Conservation (phyloP, 805 yeast species). For the Saturnispora gosingensis region DNA sequence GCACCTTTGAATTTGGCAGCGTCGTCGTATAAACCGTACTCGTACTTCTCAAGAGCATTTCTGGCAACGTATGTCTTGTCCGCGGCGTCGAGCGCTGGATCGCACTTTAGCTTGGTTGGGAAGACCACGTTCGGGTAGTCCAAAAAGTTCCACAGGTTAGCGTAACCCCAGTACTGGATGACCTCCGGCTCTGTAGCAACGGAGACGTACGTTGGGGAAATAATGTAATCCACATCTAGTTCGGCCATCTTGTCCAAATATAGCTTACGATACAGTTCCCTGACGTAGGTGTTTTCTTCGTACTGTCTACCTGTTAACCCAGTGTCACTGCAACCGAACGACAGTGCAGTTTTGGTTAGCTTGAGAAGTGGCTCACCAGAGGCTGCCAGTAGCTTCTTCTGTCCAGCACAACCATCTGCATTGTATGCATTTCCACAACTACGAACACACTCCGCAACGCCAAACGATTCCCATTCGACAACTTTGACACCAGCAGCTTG, state of each 20-base stretch:
- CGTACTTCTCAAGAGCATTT: slow-evolving; percentile 32
- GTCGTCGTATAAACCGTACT: slow-evolving; percentile 25
- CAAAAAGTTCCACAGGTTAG: slow-evolving; percentile 55
- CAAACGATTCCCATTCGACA: slow-evolving; percentile 42
- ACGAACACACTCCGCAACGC: slow-evolving; percentile 44
- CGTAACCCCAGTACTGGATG: slow-evolving; percentile 63
- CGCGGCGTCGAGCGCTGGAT: slow-evolving; percentile 36
- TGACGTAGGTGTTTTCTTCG: slow-evolving; percentile 35
- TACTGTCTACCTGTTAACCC: slow-evolving; percentile 37
- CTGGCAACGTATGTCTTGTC: slow-evolving; percentile 32
- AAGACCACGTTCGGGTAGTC: slow-evolving; percentile 57
- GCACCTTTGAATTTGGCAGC: slow-evolving; percentile 34
- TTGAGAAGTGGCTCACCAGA: slow-evolving; percentile 62
- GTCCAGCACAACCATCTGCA: slow-evolving; percentile 52
- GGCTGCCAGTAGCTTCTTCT: slow-evolving; percentile 34
- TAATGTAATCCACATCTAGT: slow-evolving; percentile 47
- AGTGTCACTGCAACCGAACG: slow-evolving; percentile 47
- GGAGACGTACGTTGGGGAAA: slow-evolving; percentile 54
- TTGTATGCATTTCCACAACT: slow-evolving; percentile 45
- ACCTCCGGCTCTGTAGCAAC: slow-evolving; percentile 58
- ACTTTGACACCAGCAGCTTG: slow-evolving; percentile 45
- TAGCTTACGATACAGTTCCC: slow-evolving; percentile 46
- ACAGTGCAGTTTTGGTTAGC: slow-evolving; percentile 43
- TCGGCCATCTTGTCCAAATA: slow-evolving; percentile 40
- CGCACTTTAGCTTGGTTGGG: slow-evolving; percentile 49